Base-by-base conservation (phyloP, 345 rosid genomes). In the Pugionium dolabratum region DNA sequence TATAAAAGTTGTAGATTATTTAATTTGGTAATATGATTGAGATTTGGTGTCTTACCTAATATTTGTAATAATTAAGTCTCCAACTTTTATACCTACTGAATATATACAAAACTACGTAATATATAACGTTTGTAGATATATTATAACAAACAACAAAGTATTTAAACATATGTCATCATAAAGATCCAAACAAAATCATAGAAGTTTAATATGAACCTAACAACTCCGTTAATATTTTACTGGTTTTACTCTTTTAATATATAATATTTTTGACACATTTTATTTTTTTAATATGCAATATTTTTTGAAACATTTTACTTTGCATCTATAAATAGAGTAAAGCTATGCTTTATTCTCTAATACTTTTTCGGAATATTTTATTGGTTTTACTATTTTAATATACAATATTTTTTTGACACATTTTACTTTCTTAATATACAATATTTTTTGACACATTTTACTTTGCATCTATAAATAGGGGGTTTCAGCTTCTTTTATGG, bases 31-130 rank as follows among this genome's bases (percentile, higher is more conserved):
- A 33, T 44, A 62, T 46, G 45, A 71, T 71, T 71, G 64, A 4
- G n/a, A 46, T 42, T 54, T 62, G 75, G 75, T 41, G 63, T n/a
- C 57, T 26, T 62, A 28, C 46, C 63, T 54, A 37, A 27, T 71
- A 37, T 30, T 37, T 27, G 0, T 31, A n/a, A 60, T 18, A 18
- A 18, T 18, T 18, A 18, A 36, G 35, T 54, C 31, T 55, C 36
- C 36, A 39, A 37, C 18, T 18, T 60, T 61, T 60, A 54, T 6
- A 60, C 74, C 67, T 35, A 53, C 54, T 36, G 53, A 52, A 60
- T 43, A 61, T 29, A 18, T 69, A 51, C 40, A 30, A 69, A 59
- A 33, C 30, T 18, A 18, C 18, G 18, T 18, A 18, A 18, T 18
- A 18, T 18, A 18, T 18, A 18, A 18, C 18, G 18, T 18, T 18